Base-by-base conservation (phyloP, 805 yeast genomes). In the Spathaspora sp. region DNA sequence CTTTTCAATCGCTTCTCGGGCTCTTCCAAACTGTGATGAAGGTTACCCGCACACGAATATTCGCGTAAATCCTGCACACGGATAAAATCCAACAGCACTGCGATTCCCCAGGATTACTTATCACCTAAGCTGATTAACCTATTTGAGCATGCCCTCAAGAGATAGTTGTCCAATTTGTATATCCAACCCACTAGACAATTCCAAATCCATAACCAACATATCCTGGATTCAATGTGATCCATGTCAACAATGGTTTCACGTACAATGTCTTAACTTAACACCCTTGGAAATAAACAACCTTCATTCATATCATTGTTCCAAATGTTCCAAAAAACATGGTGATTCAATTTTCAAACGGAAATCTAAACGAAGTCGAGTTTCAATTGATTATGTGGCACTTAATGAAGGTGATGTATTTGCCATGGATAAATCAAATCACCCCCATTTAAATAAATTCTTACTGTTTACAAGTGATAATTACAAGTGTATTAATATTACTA, bases 341-440 rank as follows among this genome's bases (percentile, higher is more conserved):
- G 79, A 82, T 0, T 75, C 85, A 5, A 61, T 74, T 14, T 61
- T 63, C 48, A 78, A 74, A 50, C 68, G 92, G 40, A 73, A 73
- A 39, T 83, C 89, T 51, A 71, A 76, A 43, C 69, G 97, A 19
- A 68, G 77, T 14, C 57, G 60, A 42, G 67, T 72, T n/a, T 75
- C 75, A 49, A 78, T 91, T 44, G 96, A 90, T 62, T 90, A 90
- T 61, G 83, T 81, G 9, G 94, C 96, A 0, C 70, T 90, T 58
- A 81, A 90, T 63, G 86, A 84, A 50, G 96, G 96, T 5, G 86
- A 83, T 64, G 72, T 62, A 51, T 75, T 68, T 53, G 77, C 80
- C 3, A 68, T 78, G 4, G 73, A 75, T 64, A 65, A 72, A 54
- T 72, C 77, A 42, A 63, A 69, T 31, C 81, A 81, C 58, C 77